phyloP scores from a whole-genome alignment of 768 basidiomycete genomes.

The Collybiopsis confluens region DNA sequence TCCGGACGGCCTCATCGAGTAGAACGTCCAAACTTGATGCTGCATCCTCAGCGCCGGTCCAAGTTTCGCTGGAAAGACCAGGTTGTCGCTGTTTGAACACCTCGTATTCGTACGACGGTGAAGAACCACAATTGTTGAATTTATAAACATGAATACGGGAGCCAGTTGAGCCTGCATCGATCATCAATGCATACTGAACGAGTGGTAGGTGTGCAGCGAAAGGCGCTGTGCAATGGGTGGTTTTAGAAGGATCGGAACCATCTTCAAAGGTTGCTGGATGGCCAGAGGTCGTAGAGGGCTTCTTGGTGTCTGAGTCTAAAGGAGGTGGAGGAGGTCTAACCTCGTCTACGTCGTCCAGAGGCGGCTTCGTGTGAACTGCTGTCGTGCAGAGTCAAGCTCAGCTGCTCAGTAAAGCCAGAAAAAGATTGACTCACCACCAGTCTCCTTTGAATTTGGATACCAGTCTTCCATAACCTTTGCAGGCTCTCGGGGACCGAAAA shows the following conservation, averaged over 20 bases:
- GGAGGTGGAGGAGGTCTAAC: slow-evolving; percentile 4
- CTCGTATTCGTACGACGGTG: slow-evolving; percentile 87
- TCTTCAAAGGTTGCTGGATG: slow-evolving; percentile 60
- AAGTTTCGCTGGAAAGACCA: slow-evolving; percentile 62
- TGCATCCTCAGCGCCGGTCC: slow-evolving; percentile 58
- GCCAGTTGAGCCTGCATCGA: slow-evolving; percentile 97
- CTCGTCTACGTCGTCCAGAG: neutral
- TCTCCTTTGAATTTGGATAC: slow-evolving; percentile 17
- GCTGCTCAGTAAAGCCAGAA: neutral
- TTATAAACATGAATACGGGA: slow-evolving; percentile 98
- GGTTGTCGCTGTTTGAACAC: slow-evolving; percentile 81
- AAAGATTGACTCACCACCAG: slow-evolving; percentile 19
- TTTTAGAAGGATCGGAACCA: slow-evolving; percentile 71
- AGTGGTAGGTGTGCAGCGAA: slow-evolving; percentile 46
- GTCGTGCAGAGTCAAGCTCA: neutral
- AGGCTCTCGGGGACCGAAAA: slow-evolving; percentile 51
- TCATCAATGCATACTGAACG: slow-evolving; percentile 93
- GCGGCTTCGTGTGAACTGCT: neutral
- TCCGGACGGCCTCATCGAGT: slow-evolving; percentile 72
- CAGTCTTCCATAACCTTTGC: slow-evolving; percentile 16
- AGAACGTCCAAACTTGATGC: slow-evolving; percentile 77
- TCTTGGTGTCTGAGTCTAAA: slow-evolving; percentile 11
- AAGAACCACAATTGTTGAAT: slow-evolving; percentile 83
- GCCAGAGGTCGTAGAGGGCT: slow-evolving; percentile 1
- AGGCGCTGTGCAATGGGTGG: slow-evolving; percentile 65